phyloP scores from a whole-genome alignment of 768 basidiomycete genomes.

The Amyloporia xantha region DNA sequence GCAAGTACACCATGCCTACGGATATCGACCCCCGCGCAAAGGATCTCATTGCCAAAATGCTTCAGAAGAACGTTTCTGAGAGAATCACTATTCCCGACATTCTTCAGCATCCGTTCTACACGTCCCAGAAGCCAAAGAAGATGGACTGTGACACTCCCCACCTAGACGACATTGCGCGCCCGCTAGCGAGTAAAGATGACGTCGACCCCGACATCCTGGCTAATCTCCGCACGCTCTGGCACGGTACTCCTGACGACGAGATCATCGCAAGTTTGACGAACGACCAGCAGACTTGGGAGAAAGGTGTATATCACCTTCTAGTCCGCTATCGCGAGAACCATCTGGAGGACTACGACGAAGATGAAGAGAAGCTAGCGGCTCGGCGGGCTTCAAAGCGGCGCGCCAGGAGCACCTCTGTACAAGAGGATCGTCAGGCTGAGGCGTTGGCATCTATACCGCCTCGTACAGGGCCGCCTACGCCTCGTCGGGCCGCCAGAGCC shows the following conservation, averaged over 20 bases:
- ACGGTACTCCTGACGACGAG: conserved; percentile 65
- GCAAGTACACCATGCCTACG: conserved; percentile 65
- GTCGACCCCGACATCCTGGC: conserved; percentile 88
- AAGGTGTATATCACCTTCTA: conserved; percentile 91
- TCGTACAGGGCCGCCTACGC: conserved; percentile 55
- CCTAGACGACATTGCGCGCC: conserved; percentile 61
- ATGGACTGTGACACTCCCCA: conserved; percentile 42
- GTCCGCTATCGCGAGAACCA: conserved; percentile 73
- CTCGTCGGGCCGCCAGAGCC: conserved; percentile 43
- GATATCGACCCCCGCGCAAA: conserved; percentile 65
- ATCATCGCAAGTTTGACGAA: conserved; percentile 64
- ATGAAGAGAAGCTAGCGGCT: conserved; percentile 40
- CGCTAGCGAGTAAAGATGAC: conserved; percentile 52
- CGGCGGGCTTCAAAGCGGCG: conserved; percentile 29
- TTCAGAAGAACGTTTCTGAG: conserved; percentile 63
- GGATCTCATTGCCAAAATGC: conserved; percentile 76
- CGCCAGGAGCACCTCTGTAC: conserved; percentile 28
- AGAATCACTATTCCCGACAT: conserved; percentile 84
- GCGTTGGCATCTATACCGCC: conserved; percentile 34
- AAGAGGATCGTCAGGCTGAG: conserved; percentile 11
- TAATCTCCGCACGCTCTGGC: conserved; percentile 91
- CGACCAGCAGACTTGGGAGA: conserved; percentile 81
- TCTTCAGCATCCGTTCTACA: conserved; percentile 72
- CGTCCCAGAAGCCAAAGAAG: conserved; percentile 43
- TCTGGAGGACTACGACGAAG: conserved; percentile 69